Evolutionary conservation across 352 stramenopile species (phyloP), one percentile per base, ranked within the genome.

Genomic region (Globisporangium splendens): DNA sequence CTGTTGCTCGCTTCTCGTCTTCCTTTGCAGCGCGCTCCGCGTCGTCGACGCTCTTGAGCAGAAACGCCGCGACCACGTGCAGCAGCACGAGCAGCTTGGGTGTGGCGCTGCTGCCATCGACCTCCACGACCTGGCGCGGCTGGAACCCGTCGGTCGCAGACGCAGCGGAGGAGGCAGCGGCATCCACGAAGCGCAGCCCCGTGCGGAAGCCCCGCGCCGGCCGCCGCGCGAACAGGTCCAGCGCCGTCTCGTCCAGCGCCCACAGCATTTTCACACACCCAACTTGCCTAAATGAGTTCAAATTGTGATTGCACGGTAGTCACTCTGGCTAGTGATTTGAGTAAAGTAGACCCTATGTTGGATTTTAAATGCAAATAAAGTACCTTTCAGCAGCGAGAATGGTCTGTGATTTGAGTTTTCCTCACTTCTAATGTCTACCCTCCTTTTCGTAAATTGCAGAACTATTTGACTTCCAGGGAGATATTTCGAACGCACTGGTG

Each of bases 211-310:
- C 72, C 51, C 61, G 69, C 54, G 62, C 67, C 0, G 71, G 73
- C 11, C 68, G 75, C 22, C 82, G 75, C 51, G 77, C 82, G 59
- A 91, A 86, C 58, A 91, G 63, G 61, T 91, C 82, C 44, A 91
- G 73, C 60, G 79, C 82, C 14, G 79, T 91, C 68, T 88, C 80
- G 62, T 88, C 76, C 15, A 80, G 66, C 39, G 75, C 56, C 68
- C 68, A 76, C 20, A 65, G 51, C 59, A 65, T 64, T 17, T 18
- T 39, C 28, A 11, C 28, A 35, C 0, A 8, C 28, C 5, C 28
- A 35, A 35, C 28, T 35, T 35, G 28, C 28, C 5, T 35, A 1
- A 10, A 10, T 10, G 28, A 1, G 28, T 35, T 35, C 28, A 38
- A 47, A 46, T 51, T 46, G 20, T 52, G 7, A 24, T 2, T 11